Evolutionary conservation across 305 asterid genomes (phyloP), one percentile per base, ranked within the genome.

Genomic region (Fraxinus nigra): DNA sequence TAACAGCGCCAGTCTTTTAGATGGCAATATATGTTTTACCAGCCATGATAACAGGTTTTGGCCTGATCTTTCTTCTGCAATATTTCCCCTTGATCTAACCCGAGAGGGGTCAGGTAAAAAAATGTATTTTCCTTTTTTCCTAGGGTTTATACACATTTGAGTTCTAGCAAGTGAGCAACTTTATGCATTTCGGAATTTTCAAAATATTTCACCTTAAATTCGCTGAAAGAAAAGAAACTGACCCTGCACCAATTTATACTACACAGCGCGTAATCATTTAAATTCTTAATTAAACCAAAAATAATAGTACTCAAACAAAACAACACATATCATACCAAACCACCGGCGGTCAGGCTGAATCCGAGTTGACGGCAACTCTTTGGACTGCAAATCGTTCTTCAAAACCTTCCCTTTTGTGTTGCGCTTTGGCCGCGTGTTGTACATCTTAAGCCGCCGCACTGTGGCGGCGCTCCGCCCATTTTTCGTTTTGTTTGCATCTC

Each of bases 301-400:
- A 46, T 46, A 46, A 46, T 46, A 56, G 0, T 11, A 81, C 34
- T 18, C 26, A 46, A 9, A 9, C 4, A 7, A 35, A 33, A 28
- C 8, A 86, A 76, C 48, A 35, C 24, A 5, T 4, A 35, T 85
- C 97, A 56, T 82, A 96, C 99, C 95, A 61, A 94, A 96, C 97
- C 97, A 96, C n/a, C 97, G 90, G 75, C 95, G 93, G 85, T 96
- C 97, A 22, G 98, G 97, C 87, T 90, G 93, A 85, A 96, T 96
- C 37, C 98, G 87, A 67, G 98, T 96, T 22, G 91, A 86, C 2
- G 98, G 98, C 85, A 94, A 83, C 8, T 93, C 93, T 88, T 88
- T 89, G 69, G 97, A 94, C 91, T 96, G 99, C 84, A 91, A 89
- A 63, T 94, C 98, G 43, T 94, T 91, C 84, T 86, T 90, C 0